Percentiles rank a stretch among this genome's conserved stretches.
Conservation (phyloP, 257 asterid genomes). For the Capsicum rhomboideum region DNA sequence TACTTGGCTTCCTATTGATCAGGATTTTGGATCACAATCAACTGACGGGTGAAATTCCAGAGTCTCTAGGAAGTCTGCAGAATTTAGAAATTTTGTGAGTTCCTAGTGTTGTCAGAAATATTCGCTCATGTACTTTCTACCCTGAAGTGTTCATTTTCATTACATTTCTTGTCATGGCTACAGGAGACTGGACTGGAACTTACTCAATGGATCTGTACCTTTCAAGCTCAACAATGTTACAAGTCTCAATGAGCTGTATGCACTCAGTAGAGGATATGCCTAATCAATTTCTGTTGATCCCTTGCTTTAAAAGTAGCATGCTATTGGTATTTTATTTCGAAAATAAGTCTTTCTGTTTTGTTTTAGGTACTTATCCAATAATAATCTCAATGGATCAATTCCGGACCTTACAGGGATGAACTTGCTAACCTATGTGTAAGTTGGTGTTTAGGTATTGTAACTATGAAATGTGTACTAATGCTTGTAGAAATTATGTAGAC, state of each 20-base stretch:
- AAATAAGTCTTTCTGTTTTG: constrained; percentile 8
- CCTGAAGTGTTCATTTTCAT: not conserved
- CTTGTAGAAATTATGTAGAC: not conserved
- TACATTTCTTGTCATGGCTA: constrained; percentile 9
- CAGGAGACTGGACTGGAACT: constrained; percentile 80
- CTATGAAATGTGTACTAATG: not conserved
- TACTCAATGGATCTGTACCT: constrained; percentile 51
- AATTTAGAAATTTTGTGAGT: constrained; percentile 77
- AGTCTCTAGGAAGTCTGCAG: constrained; percentile 45
- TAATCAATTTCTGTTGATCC: not conserved
- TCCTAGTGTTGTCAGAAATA: not conserved
- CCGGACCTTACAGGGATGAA: constrained; percentile 58
- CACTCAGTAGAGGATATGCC: not conserved
- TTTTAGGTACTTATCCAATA: constrained; percentile 71
- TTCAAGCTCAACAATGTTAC: constrained; percentile 44
- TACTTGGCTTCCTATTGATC: constrained; percentile 1
- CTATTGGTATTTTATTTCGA: not conserved
- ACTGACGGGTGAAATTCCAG: constrained; percentile 53
- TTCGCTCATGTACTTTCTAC: not conserved
- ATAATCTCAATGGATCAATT: constrained; percentile 48
- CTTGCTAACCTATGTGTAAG: constrained; percentile 55
- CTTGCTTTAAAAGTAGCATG: not conserved
- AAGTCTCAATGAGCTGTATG: constrained; percentile 65
- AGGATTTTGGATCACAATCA: constrained; percentile 78
- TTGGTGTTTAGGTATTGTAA: not conserved